Conservation (phyloP, 2,329 filamentous ascomycete species). For the Cadophora sp. region DNA sequence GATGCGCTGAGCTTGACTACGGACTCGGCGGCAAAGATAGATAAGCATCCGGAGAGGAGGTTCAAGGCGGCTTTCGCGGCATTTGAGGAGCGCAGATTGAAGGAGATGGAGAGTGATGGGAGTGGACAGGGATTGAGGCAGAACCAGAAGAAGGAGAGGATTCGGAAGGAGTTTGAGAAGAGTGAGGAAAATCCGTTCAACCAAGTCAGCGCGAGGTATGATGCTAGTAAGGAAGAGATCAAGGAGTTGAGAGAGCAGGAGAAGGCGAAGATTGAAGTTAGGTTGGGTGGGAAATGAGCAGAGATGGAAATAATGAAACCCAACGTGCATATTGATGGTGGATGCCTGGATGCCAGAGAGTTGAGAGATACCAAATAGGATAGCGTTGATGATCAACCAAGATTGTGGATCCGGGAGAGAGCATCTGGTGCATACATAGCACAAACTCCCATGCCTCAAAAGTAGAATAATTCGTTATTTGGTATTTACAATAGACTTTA, state of each 20-base stretch:
- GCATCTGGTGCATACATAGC: neutral
- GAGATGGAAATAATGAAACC: neutral
- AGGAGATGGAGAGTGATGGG: conserved; percentile 86
- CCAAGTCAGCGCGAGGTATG: conserved; percentile 77
- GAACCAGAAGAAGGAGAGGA: conserved; percentile 83
- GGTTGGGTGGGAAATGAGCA: conserved; percentile 56
- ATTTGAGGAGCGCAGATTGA: conserved; percentile 81
- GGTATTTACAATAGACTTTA: neutral
- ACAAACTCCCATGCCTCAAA: neutral
- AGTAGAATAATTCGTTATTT: neutral
- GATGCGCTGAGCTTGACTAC: conserved; percentile 78
- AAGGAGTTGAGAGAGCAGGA: conserved; percentile 69
- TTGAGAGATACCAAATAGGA: neutral
- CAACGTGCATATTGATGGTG: neutral
- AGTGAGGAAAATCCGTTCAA: conserved; percentile 96
- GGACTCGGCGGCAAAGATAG: conserved; percentile 71
- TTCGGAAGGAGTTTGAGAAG: conserved; percentile 93
- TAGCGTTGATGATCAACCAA: neutral
- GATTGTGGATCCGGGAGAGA: neutral
- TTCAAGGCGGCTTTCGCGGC: conserved; percentile 85
- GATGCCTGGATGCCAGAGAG: neutral
- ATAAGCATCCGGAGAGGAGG: conserved; percentile 86
- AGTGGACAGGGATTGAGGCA: conserved; percentile 74
- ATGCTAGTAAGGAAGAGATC: conserved; percentile 81
- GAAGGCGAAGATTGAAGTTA: conserved; percentile 75